Evolutionary conservation across 2,329 filamentous ascomycete species (phyloP).

Genomic region (Colletotrichum viniferum): DNA sequence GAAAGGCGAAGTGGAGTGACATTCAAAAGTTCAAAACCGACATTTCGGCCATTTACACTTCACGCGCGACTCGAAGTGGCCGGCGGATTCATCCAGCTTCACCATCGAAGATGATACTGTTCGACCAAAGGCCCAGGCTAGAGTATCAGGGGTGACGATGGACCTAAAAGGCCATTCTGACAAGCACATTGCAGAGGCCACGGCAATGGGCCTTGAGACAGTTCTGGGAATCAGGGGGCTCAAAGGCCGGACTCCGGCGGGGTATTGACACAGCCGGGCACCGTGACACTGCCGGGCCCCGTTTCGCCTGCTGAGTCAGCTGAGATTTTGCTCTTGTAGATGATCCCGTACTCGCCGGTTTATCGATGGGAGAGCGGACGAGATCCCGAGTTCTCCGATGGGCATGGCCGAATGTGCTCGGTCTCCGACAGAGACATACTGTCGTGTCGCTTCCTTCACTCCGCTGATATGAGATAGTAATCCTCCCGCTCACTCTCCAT

Average conservation of each 20-base stretch:
- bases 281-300: too few species aligned
- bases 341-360: too few species aligned
- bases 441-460: too few species aligned
- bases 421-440: too few species aligned
- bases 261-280: not conserved
- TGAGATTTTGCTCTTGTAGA: not conserved
- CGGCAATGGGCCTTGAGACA: not conserved
- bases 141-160: not conserved
- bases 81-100: not conserved
- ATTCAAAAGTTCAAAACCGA: not conserved
- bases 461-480: too few species aligned
- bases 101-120: not conserved
- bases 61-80: not conserved
- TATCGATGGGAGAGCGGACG: not conserved
- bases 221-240: not conserved
- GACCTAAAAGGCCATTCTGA: not conserved
- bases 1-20: not conserved
- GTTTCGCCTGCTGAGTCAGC: not conserved
- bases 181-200: not conserved
- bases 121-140: not conserved
- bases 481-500: too few species aligned
- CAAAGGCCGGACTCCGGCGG: not conserved
- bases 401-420: too few species aligned
- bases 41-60: not conserved
- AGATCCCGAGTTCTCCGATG: not conserved